Evolutionary conservation across 306 rosid genomes (phyloP), one percentile per base, ranked within the genome.

Genomic region (Rosa chinensis): DNA sequence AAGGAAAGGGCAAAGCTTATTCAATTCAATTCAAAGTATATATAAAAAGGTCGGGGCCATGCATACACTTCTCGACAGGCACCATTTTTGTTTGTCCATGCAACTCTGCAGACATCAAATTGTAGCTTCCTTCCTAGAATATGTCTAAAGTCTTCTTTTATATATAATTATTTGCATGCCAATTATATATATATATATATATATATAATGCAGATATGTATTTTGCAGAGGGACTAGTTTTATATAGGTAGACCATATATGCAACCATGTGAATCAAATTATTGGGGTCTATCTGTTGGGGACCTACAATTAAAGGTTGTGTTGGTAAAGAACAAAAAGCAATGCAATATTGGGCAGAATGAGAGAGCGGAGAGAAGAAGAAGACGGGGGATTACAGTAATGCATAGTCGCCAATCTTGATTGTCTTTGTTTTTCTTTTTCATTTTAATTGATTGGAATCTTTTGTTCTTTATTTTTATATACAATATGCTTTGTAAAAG

Each of bases 251-350:
- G 71, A 39, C 71, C 71, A 53, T 66, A 66, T 66, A 21, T 11
- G 81, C 76, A 79, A 73, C 84, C 93, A 91, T 85, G 93, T 91
- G 96, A 89, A 86, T 75, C 83, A 72, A 80, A 88, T 88, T 85
- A 91, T 88, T 91, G 90, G 91, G 88, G 50, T 78, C 85, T 81
- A 48, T 48, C 79, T 70, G 78, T 43, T 84, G 77, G 90, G 91
- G 17, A 74, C 93, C 87, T 81, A 85, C 83, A 86, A 85, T 82
- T 80, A 59, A 69, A 78, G 72, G 56, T 40, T 70, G 73, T 68
- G 58, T 75, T 80, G 82, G 89, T 87, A 87, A 82, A 86, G 82
- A 87, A 91, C 89, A 82, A 87, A 87, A 89, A 75, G 75, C 78
- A 66, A 77, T 79, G 74, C 82, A 53, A 70, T 69, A 76, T 47